phyloP scores from a whole-genome alignment of 495 filamentous ascomycete species.

The Aspergillus asperescens region DNA sequence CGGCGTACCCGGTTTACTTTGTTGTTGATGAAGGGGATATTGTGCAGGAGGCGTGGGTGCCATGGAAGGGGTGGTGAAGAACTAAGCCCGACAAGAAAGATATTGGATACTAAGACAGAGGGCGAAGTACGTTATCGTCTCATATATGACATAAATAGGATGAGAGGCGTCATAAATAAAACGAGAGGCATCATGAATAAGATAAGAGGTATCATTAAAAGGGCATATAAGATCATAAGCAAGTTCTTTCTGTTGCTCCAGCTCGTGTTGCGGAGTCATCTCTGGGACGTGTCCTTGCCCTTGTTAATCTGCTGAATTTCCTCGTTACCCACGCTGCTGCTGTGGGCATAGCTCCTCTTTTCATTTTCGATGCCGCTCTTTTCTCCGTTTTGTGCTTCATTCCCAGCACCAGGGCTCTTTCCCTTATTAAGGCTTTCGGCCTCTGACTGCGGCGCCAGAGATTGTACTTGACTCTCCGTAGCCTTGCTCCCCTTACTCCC shows the following conservation, averaged over 20 bases:
- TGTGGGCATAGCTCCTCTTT: background rate
- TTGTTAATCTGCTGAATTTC: too few species aligned
- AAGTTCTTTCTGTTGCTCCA: background rate
- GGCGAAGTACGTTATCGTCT: too few species aligned
- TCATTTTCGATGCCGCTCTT: background rate
- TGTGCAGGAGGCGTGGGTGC: slow-evolving; percentile 28
- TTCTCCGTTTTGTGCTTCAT: background rate
- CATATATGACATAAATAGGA: too few species aligned
- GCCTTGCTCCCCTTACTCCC: slow-evolving; percentile 22
- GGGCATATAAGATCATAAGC: slow-evolving; percentile 8
- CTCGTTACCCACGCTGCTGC: too few species aligned
- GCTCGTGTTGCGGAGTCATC: too few species aligned
- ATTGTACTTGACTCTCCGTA: slow-evolving; percentile 23
- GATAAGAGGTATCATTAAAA: slow-evolving; percentile 1
- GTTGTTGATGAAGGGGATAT: slow-evolving; percentile 19
- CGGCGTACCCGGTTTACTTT: slow-evolving; percentile 5
- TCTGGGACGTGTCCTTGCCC: too few species aligned
- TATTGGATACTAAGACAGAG: background rate
- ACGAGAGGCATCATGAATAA: background rate
- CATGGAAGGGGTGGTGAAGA: slow-evolving; percentile 27
- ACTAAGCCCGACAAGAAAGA: background rate
- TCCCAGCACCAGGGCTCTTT: slow-evolving; percentile 19
- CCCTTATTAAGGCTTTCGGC: slow-evolving; percentile 12
- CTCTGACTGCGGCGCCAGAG: slow-evolving; percentile 13
- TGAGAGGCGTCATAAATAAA: too few species aligned